These are phyloP conservation scores for Cylindrodendrum hubeiense DNA, from an alignment of 2,329 filamentous ascomycete genomes.

Conservation along the genomic window DNA sequence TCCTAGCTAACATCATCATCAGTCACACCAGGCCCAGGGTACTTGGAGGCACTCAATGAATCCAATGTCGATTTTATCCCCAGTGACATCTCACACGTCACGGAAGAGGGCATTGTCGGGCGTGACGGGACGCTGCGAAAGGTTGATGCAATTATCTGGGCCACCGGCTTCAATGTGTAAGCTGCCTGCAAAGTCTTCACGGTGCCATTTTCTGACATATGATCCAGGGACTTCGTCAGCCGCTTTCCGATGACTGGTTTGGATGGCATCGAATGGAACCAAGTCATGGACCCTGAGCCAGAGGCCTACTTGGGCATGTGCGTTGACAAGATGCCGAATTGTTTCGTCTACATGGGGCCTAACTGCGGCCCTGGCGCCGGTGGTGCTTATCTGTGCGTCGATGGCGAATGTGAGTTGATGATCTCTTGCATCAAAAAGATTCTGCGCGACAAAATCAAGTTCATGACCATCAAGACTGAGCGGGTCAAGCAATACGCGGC, in stretches of 20 bases:
- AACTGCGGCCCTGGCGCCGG: neutral
- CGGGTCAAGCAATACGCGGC: slow-evolving; percentile 1
- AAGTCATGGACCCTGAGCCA: slow-evolving; percentile 9
- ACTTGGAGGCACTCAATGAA: neutral
- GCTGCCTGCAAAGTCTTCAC: neutral
- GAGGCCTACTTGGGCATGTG: slow-evolving; percentile 7
- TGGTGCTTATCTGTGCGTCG: neutral
- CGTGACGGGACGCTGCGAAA: neutral
- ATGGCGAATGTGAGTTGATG: neutral
- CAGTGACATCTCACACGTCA: neutral
- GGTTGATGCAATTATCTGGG: slow-evolving; percentile 5
- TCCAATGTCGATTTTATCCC: neutral
- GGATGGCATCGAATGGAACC: neutral
- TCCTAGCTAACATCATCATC: neutral
- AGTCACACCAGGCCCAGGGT: neutral
- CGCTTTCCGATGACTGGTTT: neutral
- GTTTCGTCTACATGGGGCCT: slow-evolving; percentile 1
- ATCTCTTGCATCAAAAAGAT: slow-evolving; percentile 7
- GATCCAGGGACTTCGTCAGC: neutral
- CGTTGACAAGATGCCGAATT: slow-evolving; percentile 8
- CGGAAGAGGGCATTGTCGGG: neutral
- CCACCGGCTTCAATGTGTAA: neutral
- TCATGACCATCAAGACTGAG: neutral
- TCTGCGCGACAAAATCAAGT: slow-evolving; percentile 11
- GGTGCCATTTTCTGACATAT: no score